Conservation (phyloP, 306 rosid species). For the Boehmeria nivea region DNA sequence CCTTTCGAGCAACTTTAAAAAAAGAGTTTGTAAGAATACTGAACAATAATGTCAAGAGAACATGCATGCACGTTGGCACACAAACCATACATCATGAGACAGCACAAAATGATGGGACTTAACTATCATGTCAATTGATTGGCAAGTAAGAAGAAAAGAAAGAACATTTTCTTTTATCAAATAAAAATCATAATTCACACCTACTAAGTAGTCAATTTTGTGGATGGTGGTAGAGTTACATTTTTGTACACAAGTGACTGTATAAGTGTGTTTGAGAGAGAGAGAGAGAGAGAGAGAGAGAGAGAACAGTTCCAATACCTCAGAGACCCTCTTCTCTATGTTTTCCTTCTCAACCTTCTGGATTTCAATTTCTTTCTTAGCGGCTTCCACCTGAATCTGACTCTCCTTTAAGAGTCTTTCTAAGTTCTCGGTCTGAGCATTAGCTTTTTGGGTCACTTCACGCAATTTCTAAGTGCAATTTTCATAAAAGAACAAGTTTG, state of each 20-base stretch:
- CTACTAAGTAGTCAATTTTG: not conserved
- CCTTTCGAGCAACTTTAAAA: constrained; percentile 60
- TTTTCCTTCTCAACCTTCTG: constrained; percentile 49
- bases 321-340: constrained; percentile 52
- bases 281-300: not conserved
- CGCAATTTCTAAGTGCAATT: constrained; percentile 66
- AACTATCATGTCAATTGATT: not conserved
- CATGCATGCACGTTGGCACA: not conserved
- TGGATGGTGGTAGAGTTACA: no score
- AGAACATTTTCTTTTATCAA: not conserved
- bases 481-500: not conserved
- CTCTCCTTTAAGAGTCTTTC: constrained; percentile 57
- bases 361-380: constrained; percentile 55
- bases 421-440: constrained; percentile 42
- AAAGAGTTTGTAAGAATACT: not conserved
- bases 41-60: not conserved
- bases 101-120: not conserved
- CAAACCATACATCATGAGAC: not conserved
- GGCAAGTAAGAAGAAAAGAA: not conserved
- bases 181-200: not conserved
- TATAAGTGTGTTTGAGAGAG: not conserved
- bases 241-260: not conserved
- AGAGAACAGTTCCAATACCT: constrained; percentile 46
- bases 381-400: constrained; percentile 52
- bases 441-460: constrained; percentile 56